Conservation (phyloP, 2,329 filamentous ascomycete species). For the Lecanicillium sp. region DNA sequence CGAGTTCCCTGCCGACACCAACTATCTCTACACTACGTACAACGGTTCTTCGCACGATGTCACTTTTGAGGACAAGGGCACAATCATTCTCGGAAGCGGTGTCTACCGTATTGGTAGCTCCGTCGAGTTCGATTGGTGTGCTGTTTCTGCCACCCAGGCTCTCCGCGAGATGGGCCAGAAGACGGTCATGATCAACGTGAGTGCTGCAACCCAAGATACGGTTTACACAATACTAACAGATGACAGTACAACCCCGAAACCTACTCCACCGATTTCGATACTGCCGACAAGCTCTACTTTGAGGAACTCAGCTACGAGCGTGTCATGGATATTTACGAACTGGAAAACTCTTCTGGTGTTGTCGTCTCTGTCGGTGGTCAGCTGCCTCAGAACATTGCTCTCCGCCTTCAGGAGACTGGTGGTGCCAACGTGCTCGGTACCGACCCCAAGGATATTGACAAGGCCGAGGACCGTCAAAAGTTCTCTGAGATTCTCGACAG, state of each 20-base stretch:
- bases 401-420: constrained; percentile 85
- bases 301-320: constrained; percentile 95
- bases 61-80: constrained; percentile 86
- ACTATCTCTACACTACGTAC: constrained; percentile 97
- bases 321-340: constrained; percentile 98
- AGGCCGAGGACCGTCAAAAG: constrained; percentile 95
- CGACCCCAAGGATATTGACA: constrained; percentile 90
- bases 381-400: constrained; percentile 93
- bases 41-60: constrained; percentile 93
- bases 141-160: constrained; percentile 80
- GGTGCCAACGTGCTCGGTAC: constrained; percentile 89
- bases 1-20: constrained; percentile 90
- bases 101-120: constrained; percentile 97
- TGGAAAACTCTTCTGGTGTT: constrained; percentile 77
- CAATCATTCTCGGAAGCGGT: constrained; percentile 83
- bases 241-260: constrained; percentile 70
- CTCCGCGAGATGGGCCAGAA: constrained; percentile 86
- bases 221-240: constrained; percentile 9
- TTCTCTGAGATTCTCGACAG: constrained; percentile 97
- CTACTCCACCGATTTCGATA: constrained; percentile 76
- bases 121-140: constrained; percentile 98
- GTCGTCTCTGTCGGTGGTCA: constrained; percentile 96
- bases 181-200: constrained; percentile 92
- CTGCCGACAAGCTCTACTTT: constrained; percentile 88
- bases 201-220: constrained; percentile 20